A percentile compares a stretch with the other conserved stretches of the same genome.
Conservation (phyloP, 192 early-diverging fungal genomes). For the Neocallimastix lanati region DNA sequence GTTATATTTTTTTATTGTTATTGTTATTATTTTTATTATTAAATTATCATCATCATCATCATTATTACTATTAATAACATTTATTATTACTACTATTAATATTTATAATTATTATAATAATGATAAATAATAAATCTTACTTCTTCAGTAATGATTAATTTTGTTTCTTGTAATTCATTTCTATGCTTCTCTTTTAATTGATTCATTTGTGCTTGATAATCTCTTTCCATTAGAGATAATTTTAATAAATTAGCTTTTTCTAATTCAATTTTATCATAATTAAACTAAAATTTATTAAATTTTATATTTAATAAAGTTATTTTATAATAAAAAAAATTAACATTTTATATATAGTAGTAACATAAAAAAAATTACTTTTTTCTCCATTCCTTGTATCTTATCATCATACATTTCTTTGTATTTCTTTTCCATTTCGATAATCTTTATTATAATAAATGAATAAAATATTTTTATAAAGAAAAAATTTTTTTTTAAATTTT, state of each 20-base stretch:
- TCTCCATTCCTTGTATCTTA: not conserved
- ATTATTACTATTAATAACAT: no score
- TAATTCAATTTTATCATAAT: not conserved
- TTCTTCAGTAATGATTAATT: not conserved
- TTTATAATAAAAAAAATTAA: no score
- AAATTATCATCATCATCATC: no score
- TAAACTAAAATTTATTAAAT: not conserved
- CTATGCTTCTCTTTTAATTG: not conserved
- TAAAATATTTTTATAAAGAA: no score
- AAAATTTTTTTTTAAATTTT: no score
- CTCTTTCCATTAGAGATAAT: not conserved
- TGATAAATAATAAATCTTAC: not conserved
- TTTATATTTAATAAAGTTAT: no score
- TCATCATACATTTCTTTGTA: not conserved
- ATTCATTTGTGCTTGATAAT: not conserved
- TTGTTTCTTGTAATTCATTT: not conserved
- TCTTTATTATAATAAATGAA: no score
- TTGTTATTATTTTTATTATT: no score
- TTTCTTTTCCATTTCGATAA: not conserved
- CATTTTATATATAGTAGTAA: no score
- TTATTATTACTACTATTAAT: no score
- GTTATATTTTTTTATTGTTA: no score
- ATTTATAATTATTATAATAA: no score
- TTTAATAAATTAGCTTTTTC: not conserved
- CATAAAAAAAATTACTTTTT: not conserved